Evolutionary conservation across 208 protist genomes (phyloP), one percentile per base, ranked within the genome.

Genomic region (Leishmania aethiopica): DNA sequence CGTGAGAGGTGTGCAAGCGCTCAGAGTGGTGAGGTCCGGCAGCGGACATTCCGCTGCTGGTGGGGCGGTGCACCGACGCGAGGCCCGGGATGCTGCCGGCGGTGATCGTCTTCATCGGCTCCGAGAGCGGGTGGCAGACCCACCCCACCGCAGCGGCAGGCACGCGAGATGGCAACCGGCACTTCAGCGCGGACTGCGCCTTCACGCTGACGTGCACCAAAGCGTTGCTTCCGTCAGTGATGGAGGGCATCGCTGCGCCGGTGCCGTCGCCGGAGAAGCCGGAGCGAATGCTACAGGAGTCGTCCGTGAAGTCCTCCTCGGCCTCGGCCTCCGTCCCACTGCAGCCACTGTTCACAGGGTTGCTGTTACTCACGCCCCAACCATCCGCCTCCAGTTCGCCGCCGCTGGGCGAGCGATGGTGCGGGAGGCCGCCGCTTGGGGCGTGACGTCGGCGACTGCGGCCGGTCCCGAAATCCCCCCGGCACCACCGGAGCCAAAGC

Each of bases 91-190:
- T 53, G n/a, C 70, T 45, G 15, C 37, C 73, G 19, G 17, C 5
- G 35, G 28, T 74, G 17, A 19, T 75, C 49, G 45, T 53, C 6
- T 28, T 59, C 47, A 49, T 17, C 53, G 49, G n/a, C 45, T 72
- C 67, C 47, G 76, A 67, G 13, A 77, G 47, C 32, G 72, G 75
- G 45, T 78, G 53, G 47, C 72, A 53, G 10, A 91, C 77, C 89
- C 88, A 94, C 51, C 82, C 83, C 37, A 86, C 92, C 70, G 84
- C 84, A 6, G 88, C 89, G 17, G 89, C 84, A 42, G 88, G 89
- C 53, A 93, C 86, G 37, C 86, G 84, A 19, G 88, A 66, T 4
- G 88, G 86, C 42, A 93, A 59, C 53, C 85, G 88, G 49, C 77
- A 89, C 73, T 88, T 85, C 15, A 81, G 81, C 74, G 86, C 79